A percentile compares a stretch with the other conserved stretches of the same genome.
Conservation (phyloP, 768 basidiomycete species). For the Xanthoconium purpureum region DNA sequence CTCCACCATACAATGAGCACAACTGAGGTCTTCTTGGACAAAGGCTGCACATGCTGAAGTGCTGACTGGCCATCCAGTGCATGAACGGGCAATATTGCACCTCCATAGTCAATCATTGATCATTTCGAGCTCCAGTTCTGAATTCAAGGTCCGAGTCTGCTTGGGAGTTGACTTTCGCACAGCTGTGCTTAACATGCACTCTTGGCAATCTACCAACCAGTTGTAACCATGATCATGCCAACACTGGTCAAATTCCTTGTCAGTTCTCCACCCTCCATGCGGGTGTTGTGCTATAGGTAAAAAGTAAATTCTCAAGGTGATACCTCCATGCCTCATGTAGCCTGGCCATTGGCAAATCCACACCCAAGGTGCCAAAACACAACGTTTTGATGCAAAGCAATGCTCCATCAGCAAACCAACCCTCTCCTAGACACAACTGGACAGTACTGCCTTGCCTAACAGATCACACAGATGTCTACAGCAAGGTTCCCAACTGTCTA, state of each 20-base stretch:
- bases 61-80: slow-evolving; percentile 1
- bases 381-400: no score
- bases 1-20: neutral
- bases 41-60: neutral
- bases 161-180: neutral
- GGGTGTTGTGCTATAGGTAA: slow-evolving; percentile 3
- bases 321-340: no score
- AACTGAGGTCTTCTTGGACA: neutral
- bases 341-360: no score
- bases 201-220: slow-evolving; percentile 7
- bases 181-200: neutral
- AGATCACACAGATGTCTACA: no score
- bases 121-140: neutral
- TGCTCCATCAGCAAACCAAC: no score
- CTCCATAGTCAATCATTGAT: no score
- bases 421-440: no score
- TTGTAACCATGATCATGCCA: slow-evolving; percentile 1
- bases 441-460: no score
- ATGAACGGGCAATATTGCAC: neutral
- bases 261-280: neutral
- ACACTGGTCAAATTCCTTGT: neutral
- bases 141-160: neutral
- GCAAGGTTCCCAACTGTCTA: no score
- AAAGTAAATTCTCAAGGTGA: no score
- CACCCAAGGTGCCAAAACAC: no score